Evolutionary conservation across 1,139 yeast genomes (phyloP).

Genomic region (Nadsonia starkeyi-henricii): DNA sequence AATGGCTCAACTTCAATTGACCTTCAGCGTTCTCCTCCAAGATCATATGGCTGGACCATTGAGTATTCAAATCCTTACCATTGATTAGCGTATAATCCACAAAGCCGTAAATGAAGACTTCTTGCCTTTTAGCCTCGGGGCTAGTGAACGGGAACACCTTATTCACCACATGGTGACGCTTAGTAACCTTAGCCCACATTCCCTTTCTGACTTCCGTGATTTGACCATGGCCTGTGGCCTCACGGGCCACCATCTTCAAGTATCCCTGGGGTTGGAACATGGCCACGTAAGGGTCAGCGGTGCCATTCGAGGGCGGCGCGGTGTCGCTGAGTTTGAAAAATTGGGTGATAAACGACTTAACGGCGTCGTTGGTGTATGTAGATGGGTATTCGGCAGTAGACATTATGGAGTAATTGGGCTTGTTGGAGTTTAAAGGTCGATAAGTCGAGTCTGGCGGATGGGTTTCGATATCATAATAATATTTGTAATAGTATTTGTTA

Average conservation of each 20-base stretch:
- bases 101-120: conserved; percentile 16
- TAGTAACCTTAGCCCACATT: conserved; percentile 19
- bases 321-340: background rate
- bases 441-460: too few relatives aligned
- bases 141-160: conserved; percentile 14
- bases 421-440: too few relatives aligned
- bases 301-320: background rate
- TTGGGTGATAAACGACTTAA: background rate
- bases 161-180: conserved; percentile 18
- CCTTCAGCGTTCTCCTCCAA: conserved; percentile 8
- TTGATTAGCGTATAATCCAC: conserved; percentile 18
- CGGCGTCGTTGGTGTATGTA: background rate
- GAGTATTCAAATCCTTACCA: conserved; percentile 14
- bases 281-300: conserved; percentile 11
- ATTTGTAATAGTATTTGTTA: too few relatives aligned
- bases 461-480: too few relatives aligned
- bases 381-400: background rate
- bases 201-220: conserved; percentile 15
- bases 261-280: background rate
- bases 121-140: conserved; percentile 4
- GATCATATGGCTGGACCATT: conserved; percentile 17
- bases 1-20: conserved; percentile 13
- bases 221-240: conserved; percentile 7
- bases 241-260: conserved; percentile 8
- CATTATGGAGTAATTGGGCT: background rate